Percentiles rank a stretch among this genome's conserved stretches.
Conservation (phyloP, 2,329 filamentous ascomycete genomes). For the Stachybotrys echinatus region DNA sequence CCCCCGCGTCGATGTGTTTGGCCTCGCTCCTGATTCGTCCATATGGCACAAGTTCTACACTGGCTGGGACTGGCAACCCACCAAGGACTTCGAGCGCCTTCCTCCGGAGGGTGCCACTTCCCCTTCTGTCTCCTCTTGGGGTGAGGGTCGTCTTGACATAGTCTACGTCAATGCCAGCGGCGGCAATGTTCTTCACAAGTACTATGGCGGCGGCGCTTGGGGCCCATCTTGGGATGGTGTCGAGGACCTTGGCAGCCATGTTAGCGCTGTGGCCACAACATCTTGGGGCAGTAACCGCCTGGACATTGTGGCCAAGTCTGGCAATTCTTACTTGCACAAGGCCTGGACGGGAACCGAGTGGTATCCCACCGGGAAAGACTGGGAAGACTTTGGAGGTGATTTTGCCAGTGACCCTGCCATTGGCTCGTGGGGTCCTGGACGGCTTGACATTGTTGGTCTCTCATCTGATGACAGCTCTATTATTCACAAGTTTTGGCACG, state of each 20-base stretch:
- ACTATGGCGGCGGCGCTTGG: constrained; percentile 1
- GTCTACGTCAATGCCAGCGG: constrained; percentile 2
- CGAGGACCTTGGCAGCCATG: constrained; percentile 3
- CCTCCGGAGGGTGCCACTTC: not conserved
- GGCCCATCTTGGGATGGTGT: constrained; percentile 3
- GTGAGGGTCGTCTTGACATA: not conserved
- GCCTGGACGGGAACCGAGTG: constrained; percentile 1
- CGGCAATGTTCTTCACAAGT: constrained; percentile 4
- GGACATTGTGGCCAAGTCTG: constrained; percentile 1
- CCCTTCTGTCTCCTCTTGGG: not conserved
- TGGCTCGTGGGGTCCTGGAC: not conserved
- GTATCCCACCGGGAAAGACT: not conserved
- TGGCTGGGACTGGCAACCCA: constrained; percentile 4
- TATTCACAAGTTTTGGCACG: constrained; percentile 1
- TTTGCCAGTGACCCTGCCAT: not conserved
- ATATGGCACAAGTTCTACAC: constrained; percentile 6
- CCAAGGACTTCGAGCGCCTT: not conserved
- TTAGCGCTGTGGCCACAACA: not conserved
- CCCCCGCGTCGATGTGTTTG: not conserved
- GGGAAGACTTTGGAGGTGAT: constrained; percentile 2
- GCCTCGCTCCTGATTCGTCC: not conserved
- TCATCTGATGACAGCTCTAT: not conserved
- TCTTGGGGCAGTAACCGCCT: not conserved
- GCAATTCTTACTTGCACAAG: not conserved
- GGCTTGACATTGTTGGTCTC: not conserved